Conservation (phyloP, 306 rosid species). For the Cicer chorassanicum region DNA sequence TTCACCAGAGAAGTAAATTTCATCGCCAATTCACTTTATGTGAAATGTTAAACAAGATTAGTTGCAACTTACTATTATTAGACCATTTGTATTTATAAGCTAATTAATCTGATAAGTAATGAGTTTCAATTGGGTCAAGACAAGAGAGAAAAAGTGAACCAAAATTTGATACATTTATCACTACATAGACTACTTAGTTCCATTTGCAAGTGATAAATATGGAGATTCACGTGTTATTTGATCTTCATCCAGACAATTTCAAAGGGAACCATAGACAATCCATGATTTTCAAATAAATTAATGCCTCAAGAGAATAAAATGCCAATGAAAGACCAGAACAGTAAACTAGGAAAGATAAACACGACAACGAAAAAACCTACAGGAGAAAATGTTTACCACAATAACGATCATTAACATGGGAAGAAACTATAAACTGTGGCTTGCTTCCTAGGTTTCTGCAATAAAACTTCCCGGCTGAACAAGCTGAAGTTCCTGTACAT, state of each 20-base stretch:
- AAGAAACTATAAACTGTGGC: conserved; percentile 79
- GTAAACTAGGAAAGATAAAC: conserved; percentile 15
- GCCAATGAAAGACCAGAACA: conserved; percentile 17
- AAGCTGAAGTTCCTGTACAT: conserved; percentile 89
- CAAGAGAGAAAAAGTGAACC: conserved; percentile 13
- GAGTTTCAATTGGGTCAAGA: conserved; percentile 20
- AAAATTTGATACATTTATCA: conserved; percentile 20
- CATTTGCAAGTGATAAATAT: neutral
- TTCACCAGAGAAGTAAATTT: neutral
- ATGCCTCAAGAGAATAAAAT: conserved; percentile 24
- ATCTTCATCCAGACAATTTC: conserved; percentile 12
- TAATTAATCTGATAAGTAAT: conserved; percentile 1
- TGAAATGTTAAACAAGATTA: conserved; percentile 21
- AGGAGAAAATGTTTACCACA: conserved; percentile 70
- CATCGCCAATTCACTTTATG: neutral
- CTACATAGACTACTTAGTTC: conserved; percentile 7
- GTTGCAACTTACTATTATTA: neutral
- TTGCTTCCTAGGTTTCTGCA: conserved; percentile 84
- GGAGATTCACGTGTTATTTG: neutral
- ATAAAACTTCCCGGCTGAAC: conserved; percentile 73
- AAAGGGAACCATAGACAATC: conserved; percentile 6
- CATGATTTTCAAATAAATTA: conserved; percentile 20
- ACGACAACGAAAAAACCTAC: neutral
- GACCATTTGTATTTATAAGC: neutral
- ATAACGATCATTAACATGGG: conserved; percentile 73